phyloP scores from a whole-genome alignment of 2,329 filamentous ascomycete species.

The Cladophialophora exuberans region DNA sequence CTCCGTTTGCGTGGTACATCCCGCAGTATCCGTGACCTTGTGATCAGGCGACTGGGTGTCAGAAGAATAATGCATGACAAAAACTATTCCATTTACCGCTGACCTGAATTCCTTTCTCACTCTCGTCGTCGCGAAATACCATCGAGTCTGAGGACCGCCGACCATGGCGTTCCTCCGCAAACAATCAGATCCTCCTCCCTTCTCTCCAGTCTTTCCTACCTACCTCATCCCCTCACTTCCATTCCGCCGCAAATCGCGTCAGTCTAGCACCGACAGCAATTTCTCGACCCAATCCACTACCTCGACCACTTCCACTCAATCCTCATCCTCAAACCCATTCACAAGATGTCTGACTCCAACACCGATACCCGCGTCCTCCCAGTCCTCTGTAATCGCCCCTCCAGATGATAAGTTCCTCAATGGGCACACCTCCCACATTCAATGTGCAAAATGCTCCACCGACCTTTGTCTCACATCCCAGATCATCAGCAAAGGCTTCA shows the following conservation, averaged over 20 bases:
- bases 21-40: no score
- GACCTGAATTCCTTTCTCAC: no score
- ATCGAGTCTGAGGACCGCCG: background rate
- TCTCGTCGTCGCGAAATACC: no score
- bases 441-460: constrained; percentile 61
- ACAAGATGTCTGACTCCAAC: constrained; percentile 25
- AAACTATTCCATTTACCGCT: background rate
- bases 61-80: background rate
- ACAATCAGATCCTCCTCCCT: constrained; percentile 26
- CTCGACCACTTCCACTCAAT: constrained; percentile 27
- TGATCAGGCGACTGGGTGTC: background rate
- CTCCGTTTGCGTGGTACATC: no score
- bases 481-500: constrained; percentile 68
- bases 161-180: constrained; percentile 33
- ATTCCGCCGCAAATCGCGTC: constrained; percentile 47
- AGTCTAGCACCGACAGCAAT: constrained; percentile 44
- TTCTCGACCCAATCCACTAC: constrained; percentile 39
- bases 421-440: constrained; percentile 58
- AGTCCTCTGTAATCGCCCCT: constrained; percentile 27
- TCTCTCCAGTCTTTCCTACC: constrained; percentile 51
- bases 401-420: constrained; percentile 44
- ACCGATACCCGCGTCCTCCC: constrained; percentile 20
- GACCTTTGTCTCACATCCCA: constrained; percentile 62
- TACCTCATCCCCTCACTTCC: constrained; percentile 55
- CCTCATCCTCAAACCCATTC: constrained; percentile 33